phyloP scores from a whole-genome alignment of 2,329 filamentous ascomycete species.

The Colletotrichum camelliae region DNA sequence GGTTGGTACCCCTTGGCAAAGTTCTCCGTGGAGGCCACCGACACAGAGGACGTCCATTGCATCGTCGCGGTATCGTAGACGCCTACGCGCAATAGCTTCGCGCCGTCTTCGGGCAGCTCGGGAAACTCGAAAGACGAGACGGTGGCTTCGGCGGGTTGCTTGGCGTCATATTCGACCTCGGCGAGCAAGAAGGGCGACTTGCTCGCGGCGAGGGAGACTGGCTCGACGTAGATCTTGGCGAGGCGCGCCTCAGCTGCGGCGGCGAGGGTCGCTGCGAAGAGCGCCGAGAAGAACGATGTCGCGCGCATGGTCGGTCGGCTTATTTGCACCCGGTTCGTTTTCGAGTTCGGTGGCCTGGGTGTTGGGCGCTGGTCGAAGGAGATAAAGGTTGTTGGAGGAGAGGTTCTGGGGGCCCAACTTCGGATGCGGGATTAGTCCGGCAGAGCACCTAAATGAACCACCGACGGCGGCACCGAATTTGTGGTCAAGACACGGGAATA shows the following conservation, averaged over 20 bases:
- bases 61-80: slow-evolving; percentile 54
- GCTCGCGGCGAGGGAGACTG: slow-evolving; percentile 41
- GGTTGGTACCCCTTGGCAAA: slow-evolving; percentile 67
- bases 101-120: slow-evolving; percentile 47
- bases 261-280: slow-evolving; percentile 48
- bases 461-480: not conserved
- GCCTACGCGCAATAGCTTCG: slow-evolving; percentile 61
- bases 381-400: not conserved
- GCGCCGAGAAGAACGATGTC: slow-evolving; percentile 42
- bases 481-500: not conserved
- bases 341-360: not conserved
- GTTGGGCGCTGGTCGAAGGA: not conserved
- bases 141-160: slow-evolving; percentile 46
- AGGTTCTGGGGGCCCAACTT: not conserved
- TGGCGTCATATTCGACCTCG: slow-evolving; percentile 59
- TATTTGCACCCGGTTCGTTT: not conserved
- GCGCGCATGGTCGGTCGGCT: slow-evolving; percentile 43
- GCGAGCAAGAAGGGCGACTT: slow-evolving; percentile 53
- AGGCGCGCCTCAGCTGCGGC: slow-evolving; percentile 47
- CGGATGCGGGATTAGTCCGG: slow-evolving; percentile 8
- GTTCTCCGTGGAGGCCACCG: slow-evolving; percentile 60
- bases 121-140: slow-evolving; percentile 63
- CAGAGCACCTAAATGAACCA: not conserved
- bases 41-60: slow-evolving; percentile 60
- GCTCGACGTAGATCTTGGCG: slow-evolving; percentile 60